Evolutionary conservation across 2,329 filamentous ascomycete genomes (phyloP).

Genomic region (Hypomyces perniciosus): DNA sequence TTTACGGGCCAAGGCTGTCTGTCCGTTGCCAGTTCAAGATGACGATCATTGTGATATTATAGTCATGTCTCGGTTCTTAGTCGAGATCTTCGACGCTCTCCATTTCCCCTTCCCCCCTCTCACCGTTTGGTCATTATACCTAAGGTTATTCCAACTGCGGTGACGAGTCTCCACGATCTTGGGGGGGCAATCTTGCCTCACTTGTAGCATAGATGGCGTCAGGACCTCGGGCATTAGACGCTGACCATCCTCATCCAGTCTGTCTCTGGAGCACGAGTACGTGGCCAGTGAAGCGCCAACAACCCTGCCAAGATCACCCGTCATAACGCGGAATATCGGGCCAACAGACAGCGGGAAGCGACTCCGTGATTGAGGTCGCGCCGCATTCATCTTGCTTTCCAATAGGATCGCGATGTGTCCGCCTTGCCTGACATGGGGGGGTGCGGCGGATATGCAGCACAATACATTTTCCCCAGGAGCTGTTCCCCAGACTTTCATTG

Average conservation of each 20-base stretch:
- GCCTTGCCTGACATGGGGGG: neutral
- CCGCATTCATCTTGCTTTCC: constrained; percentile 3
- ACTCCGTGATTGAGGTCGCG: neutral
- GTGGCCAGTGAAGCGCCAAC: too few species aligned
- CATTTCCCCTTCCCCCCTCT: neutral
- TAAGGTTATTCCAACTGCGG: neutral
- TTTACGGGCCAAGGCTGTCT: too few species aligned
- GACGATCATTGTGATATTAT: too few species aligned
- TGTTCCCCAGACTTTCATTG: constrained; percentile 8
- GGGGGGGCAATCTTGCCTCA: constrained; percentile 7
- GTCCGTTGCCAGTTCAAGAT: too few species aligned
- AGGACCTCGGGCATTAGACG: neutral
- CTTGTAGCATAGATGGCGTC: constrained; percentile 5
- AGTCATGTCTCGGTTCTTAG: neutral
- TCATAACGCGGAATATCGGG: neutral
- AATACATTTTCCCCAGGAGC: constrained; percentile 2
- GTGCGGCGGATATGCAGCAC: constrained; percentile 4
- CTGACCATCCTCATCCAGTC: neutral
- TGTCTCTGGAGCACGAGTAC: too few species aligned
- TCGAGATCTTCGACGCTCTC: neutral
- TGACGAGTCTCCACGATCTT: constrained; percentile 2
- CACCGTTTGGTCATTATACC: neutral
- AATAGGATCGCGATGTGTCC: constrained; percentile 6
- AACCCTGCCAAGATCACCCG: too few species aligned
- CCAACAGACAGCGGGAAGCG: neutral